Evolutionary conservation across 2,329 filamentous ascomycete species (phyloP), one percentile per base, ranked within the genome.

Genomic region (Penicillium decumbens): DNA sequence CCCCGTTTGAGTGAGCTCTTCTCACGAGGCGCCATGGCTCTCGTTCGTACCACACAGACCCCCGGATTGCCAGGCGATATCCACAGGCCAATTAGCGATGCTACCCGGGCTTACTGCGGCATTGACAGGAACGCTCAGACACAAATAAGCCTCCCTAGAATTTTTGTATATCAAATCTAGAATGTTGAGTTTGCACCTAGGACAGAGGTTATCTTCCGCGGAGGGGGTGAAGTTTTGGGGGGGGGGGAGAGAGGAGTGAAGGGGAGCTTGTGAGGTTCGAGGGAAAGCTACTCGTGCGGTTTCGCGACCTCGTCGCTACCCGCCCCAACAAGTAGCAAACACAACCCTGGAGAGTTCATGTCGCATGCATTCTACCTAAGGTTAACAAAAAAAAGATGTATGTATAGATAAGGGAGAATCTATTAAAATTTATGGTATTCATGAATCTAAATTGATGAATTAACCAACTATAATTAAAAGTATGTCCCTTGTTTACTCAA

Each of bases 1-100:
- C 77, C 81, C 67, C 89, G 84, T 78, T 95, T 95, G 75, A 93
- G 82, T 74, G 88, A 86, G 76, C 85, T 90, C 76, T 88, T 88
- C 73, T 93, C 87, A 58, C 62, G 77, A 74, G 71, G 83, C 38
- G 65, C 61, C 70, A 73, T 73, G 30, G 18, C 37, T 41, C 43
- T 53, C 37, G 30, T n/a, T 46, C 29, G 25, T 40, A 53, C 25
- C 47, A 50, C 45, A 43, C 50, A 41, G 40, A 51, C 43, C 45
- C 28, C 30, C 40, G 27, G 24, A 15, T 29, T 39, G 43, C 15
- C 35, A 43, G 51, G 24, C 29, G 15, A 37, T 47, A 41, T 49
- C 42, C 46, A 48, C 42, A 55, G 54, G 45, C 54, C 56, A 57
- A 55, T 55, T 41, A 53, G 47, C 45, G 43, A 49, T 48, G 38